Evolutionary conservation across 768 basidiomycete species (phyloP).

Genomic region (Boletus speciosus): DNA sequence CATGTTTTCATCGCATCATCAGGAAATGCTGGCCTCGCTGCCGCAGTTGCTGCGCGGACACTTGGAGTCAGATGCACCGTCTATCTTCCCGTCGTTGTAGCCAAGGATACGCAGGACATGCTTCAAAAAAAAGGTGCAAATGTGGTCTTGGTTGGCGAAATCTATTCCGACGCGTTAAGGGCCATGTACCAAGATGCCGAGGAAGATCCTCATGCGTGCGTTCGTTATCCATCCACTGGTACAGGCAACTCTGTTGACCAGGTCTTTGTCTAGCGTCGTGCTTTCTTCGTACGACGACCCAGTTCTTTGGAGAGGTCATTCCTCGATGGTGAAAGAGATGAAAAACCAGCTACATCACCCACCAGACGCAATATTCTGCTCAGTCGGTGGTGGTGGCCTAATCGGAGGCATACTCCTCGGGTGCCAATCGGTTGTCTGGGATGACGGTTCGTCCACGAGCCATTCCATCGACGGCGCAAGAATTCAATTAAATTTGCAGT

Average conservation of each 20-base stretch:
- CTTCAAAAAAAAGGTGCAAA: conserved; percentile 53
- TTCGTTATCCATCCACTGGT: conserved; percentile 3
- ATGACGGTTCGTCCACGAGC: conserved; percentile 47
- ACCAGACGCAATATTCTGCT: conserved; percentile 74
- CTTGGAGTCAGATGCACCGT: conserved; percentile 62
- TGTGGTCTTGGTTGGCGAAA: conserved; percentile 53
- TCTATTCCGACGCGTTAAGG: conserved; percentile 55
- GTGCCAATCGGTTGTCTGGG: conserved; percentile 64
- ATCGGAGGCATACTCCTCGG: conserved; percentile 68
- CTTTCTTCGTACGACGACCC: conserved; percentile 72
- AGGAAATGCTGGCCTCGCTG: conserved; percentile 79
- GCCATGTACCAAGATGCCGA: conserved; percentile 47
- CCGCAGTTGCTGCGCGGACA: conserved; percentile 56
- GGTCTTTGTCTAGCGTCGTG: conserved; percentile 45
- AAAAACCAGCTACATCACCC: conserved; percentile 46
- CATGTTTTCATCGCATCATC: conserved; percentile 72
- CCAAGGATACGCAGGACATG: conserved; percentile 45
- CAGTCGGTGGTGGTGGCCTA: conserved; percentile 73
- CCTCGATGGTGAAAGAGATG: conserved; percentile 70
- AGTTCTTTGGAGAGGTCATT: conserved; percentile 70
- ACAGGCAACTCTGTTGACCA: not conserved
- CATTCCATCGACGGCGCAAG: not conserved
- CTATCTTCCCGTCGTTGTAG: conserved; percentile 56
- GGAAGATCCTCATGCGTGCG: conserved; percentile 52
- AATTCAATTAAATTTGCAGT: conserved; percentile 38